Evolutionary conservation across 768 basidiomycete genomes (phyloP), one percentile per base, ranked within the genome.

Genomic region (Naganishia vishniacii): DNA sequence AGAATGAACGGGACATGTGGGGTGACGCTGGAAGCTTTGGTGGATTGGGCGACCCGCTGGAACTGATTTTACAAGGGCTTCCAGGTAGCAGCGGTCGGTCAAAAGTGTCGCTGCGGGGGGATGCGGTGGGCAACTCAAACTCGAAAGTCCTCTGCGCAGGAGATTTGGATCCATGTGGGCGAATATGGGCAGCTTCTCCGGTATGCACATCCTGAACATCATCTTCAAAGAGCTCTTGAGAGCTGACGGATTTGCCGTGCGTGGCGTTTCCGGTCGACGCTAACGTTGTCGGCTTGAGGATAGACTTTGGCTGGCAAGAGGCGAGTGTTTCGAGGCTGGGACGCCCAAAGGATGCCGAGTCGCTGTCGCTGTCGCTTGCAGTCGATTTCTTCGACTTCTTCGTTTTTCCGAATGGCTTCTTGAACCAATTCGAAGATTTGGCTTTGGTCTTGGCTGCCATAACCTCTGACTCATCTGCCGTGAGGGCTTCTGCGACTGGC

Each of bases 1-100:
- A 72, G 62, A 77, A 75, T 11, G 72, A 72, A 44, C 69, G 59
- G 1, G 74, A 75, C 74, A 77, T 75, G 42, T 73, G 74, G 13
- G 76, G 76, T 4, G 70, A 71, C 8, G 68, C 31, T 34, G 74
- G 71, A 47, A 72, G 66, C 13, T 69, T 31, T 3, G 71, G 72
- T 18, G 68, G 69, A 26, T 71, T 67, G 4, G 72, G 69, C 46
- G 61, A 59, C 32, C 66, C 64, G 1, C 48, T 53, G 2, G 67
- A 34, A 11, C 59, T 62, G 16, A 47, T 11, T 51, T 23, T 18
- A 25, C 34, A 51, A 37, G 15, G 44, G 29, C 32, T 44, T 45
- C 58, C 44, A 28, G 28, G 51, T 37, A 46, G 37, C 31, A 49
- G 15, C n/a, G 56, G 51, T 37, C 51, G 48, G 47, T 77, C 76